Evolutionary conservation across 495 filamentous ascomycete genomes (phyloP).

Genomic region (Penicillium mononematosum): DNA sequence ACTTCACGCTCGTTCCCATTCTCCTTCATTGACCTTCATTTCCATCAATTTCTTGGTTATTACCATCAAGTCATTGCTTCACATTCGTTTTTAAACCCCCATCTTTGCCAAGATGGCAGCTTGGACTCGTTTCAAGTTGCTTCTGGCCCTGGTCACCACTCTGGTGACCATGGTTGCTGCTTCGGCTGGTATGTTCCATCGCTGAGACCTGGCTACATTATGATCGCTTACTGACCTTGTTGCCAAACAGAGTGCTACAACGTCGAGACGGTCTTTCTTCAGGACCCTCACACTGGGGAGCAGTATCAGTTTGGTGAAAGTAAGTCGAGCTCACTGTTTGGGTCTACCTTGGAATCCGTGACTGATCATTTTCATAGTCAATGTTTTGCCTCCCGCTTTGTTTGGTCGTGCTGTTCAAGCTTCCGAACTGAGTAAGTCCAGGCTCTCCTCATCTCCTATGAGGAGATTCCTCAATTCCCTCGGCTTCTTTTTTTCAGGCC

Average conservation of each 20-base stretch:
- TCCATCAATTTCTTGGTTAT: constrained; percentile 1
- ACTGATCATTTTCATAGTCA: not conserved
- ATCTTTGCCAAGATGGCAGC: not conserved
- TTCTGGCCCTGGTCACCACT: constrained; percentile 3
- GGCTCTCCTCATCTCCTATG: not conserved
- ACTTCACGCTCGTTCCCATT: not conserved
- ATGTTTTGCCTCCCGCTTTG: not conserved
- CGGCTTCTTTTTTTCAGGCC: not conserved
- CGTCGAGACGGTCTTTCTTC: constrained; percentile 4
- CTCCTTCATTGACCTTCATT: not conserved
- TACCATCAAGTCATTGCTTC: constrained; percentile 1
- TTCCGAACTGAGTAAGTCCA: not conserved
- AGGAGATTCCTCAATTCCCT: not conserved
- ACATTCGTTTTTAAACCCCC: constrained; percentile 1
- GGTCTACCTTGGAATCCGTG: not conserved
- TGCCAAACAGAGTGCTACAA: not conserved
- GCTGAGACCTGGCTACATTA: not conserved
- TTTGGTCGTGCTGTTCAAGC: constrained; percentile 6
- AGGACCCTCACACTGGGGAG: constrained; percentile 19
- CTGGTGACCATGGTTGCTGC: constrained; percentile 4
- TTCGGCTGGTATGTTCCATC: not conserved
- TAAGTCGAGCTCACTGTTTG: not conserved
- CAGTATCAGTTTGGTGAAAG: not conserved
- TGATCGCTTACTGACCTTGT: not conserved
- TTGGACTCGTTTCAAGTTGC: constrained; percentile 4